Conservation (phyloP, 2,329 filamentous ascomycete species). For the Ambrosiella xylebori region DNA sequence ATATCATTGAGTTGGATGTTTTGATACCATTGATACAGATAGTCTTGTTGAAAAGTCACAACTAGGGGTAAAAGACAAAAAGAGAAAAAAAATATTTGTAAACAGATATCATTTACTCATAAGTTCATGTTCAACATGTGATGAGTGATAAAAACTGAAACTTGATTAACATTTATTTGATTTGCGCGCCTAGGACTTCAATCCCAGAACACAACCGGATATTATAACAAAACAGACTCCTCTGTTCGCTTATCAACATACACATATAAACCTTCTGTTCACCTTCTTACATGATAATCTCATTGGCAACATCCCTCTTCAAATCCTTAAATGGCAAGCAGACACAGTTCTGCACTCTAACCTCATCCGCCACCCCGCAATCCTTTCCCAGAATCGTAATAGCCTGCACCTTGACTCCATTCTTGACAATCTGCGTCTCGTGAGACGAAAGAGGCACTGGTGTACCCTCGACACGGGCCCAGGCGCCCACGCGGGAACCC, state of each 20-base stretch:
- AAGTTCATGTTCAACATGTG: background rate
- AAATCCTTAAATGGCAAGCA: slow-evolving; percentile 96
- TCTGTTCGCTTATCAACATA: background rate
- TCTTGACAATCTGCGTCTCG: slow-evolving; percentile 88
- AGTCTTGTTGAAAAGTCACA: background rate
- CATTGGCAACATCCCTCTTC: slow-evolving; percentile 80
- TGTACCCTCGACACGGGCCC: slow-evolving; percentile 92
- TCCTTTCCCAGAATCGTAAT: slow-evolving; percentile 97
- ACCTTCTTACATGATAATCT: slow-evolving; percentile 72
- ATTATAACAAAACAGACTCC: background rate
- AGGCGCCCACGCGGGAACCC: slow-evolving; percentile 91
- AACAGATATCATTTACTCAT: background rate
- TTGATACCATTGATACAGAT: background rate
- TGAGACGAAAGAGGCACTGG: slow-evolving; percentile 77
- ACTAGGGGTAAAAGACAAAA: too few relatives aligned
- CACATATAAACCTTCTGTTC: background rate
- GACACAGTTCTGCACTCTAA: slow-evolving; percentile 92
- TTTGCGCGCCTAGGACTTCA: background rate
- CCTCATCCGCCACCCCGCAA: slow-evolving; percentile 81
- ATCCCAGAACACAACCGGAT: background rate
- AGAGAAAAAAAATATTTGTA: background rate
- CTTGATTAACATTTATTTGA: background rate
- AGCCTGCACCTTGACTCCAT: slow-evolving; percentile 95
- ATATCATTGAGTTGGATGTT: background rate
- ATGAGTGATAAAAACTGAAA: background rate